Percentiles rank a stretch among this genome's conserved stretches.
These are phyloP conservation scores for Pseudovirgaria hyperparasitica DNA, from an alignment of 2,329 filamentous ascomycete genomes.

Conservation along the genomic window DNA sequence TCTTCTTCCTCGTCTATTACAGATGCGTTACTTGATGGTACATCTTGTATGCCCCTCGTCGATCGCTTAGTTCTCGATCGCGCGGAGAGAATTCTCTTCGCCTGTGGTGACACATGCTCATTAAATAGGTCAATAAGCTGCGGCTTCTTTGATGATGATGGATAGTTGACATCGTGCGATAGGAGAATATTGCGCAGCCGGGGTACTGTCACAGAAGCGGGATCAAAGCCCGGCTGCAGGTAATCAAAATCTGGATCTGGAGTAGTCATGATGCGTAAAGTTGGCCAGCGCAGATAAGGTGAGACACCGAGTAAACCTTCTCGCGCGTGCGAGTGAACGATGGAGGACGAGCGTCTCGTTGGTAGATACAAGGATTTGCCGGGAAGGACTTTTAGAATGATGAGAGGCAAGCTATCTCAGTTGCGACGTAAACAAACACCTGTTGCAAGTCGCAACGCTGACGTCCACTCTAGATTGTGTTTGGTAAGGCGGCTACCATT, in stretches of 20 bases:
- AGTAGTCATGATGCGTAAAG: constrained; percentile 53
- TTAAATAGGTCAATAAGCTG: constrained; percentile 79
- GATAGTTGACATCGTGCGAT: constrained; percentile 73
- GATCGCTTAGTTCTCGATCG: constrained; percentile 72
- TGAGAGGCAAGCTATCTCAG: no score
- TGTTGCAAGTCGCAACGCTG: no score
- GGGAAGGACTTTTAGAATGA: no score
- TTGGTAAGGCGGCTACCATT: no score
- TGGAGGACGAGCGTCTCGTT: no score
- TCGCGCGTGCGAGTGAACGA: no score
- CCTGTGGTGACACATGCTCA: constrained; percentile 64
- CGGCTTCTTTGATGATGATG: constrained; percentile 80
- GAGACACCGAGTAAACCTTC: no score
- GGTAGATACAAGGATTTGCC: no score
- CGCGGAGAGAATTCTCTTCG: constrained; percentile 60
- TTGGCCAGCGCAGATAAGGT: constrained; percentile 3
- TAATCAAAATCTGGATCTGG: constrained; percentile 54
- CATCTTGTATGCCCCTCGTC: constrained; percentile 67
- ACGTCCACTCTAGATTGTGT: no score
- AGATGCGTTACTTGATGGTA: constrained; percentile 52
- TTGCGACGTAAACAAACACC: no score
- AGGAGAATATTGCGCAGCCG: constrained; percentile 84
- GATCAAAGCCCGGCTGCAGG: constrained; percentile 76
- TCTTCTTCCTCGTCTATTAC: constrained; percentile 40
- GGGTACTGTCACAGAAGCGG: constrained; percentile 70